Base-by-base conservation (phyloP, 23 red algal species). In the Pyropia haitanensis region DNA sequence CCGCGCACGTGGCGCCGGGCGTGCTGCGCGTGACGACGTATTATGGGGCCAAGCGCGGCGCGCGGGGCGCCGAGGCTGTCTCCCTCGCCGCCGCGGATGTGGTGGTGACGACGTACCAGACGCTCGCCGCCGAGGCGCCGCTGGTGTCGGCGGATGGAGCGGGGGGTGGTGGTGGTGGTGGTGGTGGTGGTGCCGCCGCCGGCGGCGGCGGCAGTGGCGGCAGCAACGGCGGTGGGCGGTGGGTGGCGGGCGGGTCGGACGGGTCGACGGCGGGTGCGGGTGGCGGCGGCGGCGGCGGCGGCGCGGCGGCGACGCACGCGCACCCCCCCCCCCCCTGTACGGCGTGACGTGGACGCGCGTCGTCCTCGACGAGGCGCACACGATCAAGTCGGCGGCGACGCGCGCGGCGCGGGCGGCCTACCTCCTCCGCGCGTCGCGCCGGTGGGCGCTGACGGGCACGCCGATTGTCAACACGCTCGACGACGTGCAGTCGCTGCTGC, bases 361-460 rank as follows among this genome's bases (percentile, higher is more conserved):
- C 2, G 60, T 95, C 6, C 71, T 95, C 12, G 90, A 95, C 53
- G 90, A 95, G 48, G 75, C 82, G 48, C 90, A 95, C 25, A 26
- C 51, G 21, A 85, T 95, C 34, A 87, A 88, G 67, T 79, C 82
- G 19, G 27, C 34, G 21, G 28, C 25, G 9, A 91, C 90, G 25
- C 70, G 82, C 53, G 53, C 27, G 26, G 72, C 76, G 48, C 49
- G 53, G 8, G 81, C 90, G 25, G 70, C 58, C 18, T 82, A 29
- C 56, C 39, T 46, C 39, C 26, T 95, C 23, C 15, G 60, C 10
- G 73, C 81, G 18, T 31, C 58, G 14, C 57, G 29, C 39, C 56
- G 83, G 27, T 95, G 90, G 90, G 83, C 77, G 75, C 82, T 95
- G 23, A 95, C 82, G 17, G 90, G 90, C 23, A 95, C 90, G 16